A percentile compares a stretch with the other conserved stretches of the same genome.
Conservation (phyloP, 2,329 filamentous ascomycete species). For the Rhexocercosporidium sp. region DNA sequence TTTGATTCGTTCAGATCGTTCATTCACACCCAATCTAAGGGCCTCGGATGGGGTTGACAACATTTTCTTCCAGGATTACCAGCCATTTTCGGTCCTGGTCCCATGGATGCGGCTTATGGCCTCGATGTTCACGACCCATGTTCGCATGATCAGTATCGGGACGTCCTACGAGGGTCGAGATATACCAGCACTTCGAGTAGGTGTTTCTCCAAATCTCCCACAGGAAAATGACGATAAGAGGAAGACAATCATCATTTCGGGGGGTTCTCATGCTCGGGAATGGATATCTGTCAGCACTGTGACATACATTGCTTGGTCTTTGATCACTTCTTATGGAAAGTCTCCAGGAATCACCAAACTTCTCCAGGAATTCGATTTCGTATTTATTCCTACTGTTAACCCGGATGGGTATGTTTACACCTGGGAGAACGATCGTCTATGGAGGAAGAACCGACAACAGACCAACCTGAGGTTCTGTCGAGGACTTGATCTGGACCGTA, state of each 20-base stretch:
- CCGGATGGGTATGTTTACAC: constrained; percentile 95
- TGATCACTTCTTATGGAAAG: constrained; percentile 84
- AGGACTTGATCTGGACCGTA: constrained; percentile 87
- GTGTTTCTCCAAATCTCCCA: constrained; percentile 58
- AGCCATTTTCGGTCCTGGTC: constrained; percentile 76
- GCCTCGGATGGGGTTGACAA: constrained; percentile 57
- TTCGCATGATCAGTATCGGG: constrained; percentile 77
- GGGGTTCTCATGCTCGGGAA: constrained; percentile 90
- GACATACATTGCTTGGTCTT: constrained; percentile 86
- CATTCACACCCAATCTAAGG: constrained; percentile 42
- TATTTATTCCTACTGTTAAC: constrained; percentile 88
- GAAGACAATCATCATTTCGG: constrained; percentile 81
- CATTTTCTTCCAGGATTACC: constrained; percentile 92
- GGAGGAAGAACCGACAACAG: constrained; percentile 91
- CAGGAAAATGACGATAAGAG: constrained; percentile 55
- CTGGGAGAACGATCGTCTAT: constrained; percentile 89
- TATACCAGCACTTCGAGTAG: constrained; percentile 81
- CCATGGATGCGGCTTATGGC: constrained; percentile 91
- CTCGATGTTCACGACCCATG: constrained; percentile 86
- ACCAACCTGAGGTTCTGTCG: constrained; percentile 83
- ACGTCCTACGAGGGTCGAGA: constrained; percentile 85
- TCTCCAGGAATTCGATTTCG: constrained; percentile 82
- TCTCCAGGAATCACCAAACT: constrained; percentile 73
- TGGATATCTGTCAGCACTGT: constrained; percentile 96
- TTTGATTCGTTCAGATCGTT: constrained; percentile 31